These are phyloP conservation scores for Alternaria burnsii DNA, from an alignment of 2,329 filamentous ascomycete species.

Conservation along the genomic window DNA sequence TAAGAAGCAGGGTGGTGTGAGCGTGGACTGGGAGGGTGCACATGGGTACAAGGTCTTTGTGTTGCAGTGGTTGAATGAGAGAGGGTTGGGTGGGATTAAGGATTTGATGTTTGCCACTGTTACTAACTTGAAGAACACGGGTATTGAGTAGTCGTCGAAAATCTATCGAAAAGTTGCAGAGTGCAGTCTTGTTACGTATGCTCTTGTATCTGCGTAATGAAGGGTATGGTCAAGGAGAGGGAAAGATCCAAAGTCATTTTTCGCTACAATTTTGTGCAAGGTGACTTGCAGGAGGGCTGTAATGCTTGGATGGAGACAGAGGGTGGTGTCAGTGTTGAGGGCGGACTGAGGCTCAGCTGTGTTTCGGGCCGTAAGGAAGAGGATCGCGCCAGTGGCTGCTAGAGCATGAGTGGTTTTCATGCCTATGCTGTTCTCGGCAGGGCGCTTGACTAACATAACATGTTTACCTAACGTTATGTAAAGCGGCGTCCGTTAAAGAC, in stretches of 20 bases:
- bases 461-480: no score
- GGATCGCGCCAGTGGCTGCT: no score
- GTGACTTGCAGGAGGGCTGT: background rate
- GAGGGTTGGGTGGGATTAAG: conserved; percentile 71
- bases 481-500: no score
- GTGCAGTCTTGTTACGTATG: background rate
- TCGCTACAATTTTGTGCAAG: fast-evolving
- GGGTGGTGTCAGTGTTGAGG: background rate
- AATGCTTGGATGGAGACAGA: background rate
- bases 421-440: no score
- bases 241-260: no score
- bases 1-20: conserved; percentile 70
- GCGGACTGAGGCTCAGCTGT: no score
- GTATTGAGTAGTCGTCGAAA: background rate
- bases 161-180: background rate
- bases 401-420: no score
- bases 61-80: conserved; percentile 70
- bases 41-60: conserved; percentile 78
- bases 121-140: conserved; percentile 68
- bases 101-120: conserved; percentile 83
- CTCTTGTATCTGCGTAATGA: background rate
- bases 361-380: no score
- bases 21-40: conserved; percentile 76
- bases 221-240: background rate
- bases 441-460: no score